Evolutionary conservation across 345 rosid genomes (phyloP).

Genomic region (Adansonia digitata): DNA sequence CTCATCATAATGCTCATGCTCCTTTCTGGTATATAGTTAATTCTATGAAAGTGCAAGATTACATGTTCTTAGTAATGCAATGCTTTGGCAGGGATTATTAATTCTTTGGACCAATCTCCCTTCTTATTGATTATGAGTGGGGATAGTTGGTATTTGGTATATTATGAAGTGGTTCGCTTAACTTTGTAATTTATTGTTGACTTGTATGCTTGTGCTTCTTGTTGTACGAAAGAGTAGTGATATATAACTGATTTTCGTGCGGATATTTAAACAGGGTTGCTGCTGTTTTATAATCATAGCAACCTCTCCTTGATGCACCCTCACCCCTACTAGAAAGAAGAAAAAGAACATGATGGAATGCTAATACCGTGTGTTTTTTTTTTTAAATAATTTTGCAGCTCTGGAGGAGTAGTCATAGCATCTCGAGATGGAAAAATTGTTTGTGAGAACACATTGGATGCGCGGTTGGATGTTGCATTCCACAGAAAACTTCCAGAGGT

Average conservation of each 20-base stretch:
- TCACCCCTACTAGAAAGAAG: background rate
- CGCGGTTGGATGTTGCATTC: constrained; percentile 84
- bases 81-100: background rate
- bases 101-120: background rate
- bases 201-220: background rate
- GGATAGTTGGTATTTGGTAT: background rate
- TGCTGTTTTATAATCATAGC: background rate
- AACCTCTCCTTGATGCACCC: background rate
- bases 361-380: background rate
- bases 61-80: background rate
- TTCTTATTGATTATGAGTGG: background rate
- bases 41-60: constrained; percentile 1
- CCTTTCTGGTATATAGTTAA: constrained; percentile 51
- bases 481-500: constrained; percentile 92
- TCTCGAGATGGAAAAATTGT: constrained; percentile 96
- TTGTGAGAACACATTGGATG: constrained; percentile 88
- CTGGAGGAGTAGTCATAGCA: constrained; percentile 95
- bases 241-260: background rate
- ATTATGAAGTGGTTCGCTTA: background rate
- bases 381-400: constrained; percentile 40
- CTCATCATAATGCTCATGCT: constrained; percentile 66
- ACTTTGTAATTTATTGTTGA: background rate
- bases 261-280: background rate
- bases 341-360: background rate
- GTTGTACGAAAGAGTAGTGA: background rate